Conservation (phyloP, 768 basidiomycete species). For the Pulveroboletus sp. region DNA sequence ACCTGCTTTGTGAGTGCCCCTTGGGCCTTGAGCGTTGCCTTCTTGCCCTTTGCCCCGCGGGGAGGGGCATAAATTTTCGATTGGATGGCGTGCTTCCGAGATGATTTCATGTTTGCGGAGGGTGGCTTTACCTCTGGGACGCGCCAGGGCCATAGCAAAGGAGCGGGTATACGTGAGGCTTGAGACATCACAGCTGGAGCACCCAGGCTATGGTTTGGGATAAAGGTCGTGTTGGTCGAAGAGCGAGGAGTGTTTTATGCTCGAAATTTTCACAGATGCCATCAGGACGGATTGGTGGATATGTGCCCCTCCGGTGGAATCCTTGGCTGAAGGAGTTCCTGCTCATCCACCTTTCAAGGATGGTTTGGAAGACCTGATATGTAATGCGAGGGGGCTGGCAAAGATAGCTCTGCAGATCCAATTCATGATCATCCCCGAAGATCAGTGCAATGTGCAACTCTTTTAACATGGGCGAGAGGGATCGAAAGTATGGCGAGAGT, state of each 20-base stretch:
- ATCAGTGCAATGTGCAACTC: neutral
- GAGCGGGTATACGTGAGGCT: no score
- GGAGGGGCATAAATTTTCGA: no score
- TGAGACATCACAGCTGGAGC: no score
- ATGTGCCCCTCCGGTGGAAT: neutral
- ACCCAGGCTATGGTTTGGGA: neutral
- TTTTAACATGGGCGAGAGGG: neutral
- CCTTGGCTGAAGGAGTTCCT: neutral
- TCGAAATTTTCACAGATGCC: neutral
- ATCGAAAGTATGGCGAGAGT: neutral
- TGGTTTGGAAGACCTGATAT: neutral
- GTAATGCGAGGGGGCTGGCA: neutral
- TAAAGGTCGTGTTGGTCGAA: neutral
- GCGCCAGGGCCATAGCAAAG: no score
- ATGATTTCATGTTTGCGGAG: no score
- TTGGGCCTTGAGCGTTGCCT: no score
- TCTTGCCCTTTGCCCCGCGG: no score
- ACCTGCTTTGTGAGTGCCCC: no score
- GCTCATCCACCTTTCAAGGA: neutral
- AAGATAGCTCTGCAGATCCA: neutral
- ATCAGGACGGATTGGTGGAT: neutral
- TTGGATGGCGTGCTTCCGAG: no score
- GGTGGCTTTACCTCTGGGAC: no score
- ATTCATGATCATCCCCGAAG: neutral
- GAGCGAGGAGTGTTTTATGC: neutral